Percentiles rank a stretch among this genome's conserved stretches.
phyloP scores from a whole-genome alignment of 2,329 filamentous ascomycete genomes.

The Fusarium dlaminii region DNA sequence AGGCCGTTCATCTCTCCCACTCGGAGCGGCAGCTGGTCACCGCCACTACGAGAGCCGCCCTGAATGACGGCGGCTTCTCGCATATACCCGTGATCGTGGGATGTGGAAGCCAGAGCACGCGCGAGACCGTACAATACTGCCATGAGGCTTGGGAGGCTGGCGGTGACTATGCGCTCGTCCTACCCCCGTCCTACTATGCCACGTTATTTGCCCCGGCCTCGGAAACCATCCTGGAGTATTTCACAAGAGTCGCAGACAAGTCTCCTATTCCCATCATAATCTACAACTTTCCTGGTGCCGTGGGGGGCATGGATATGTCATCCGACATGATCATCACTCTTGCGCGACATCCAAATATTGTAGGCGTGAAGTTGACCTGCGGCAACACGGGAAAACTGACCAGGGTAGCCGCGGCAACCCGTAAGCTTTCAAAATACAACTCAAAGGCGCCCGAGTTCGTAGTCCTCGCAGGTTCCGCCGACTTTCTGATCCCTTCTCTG shows the following conservation, averaged over 20 bases:
- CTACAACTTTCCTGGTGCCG: constrained; percentile 75
- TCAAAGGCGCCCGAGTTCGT: constrained; percentile 60
- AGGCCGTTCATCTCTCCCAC: constrained; percentile 80
- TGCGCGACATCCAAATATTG: constrained; percentile 70
- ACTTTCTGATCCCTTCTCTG: constrained; percentile 76
- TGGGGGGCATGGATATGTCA: constrained; percentile 69
- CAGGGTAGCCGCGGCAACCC: constrained; percentile 67
- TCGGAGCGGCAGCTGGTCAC: constrained; percentile 76
- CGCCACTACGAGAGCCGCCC: constrained; percentile 72
- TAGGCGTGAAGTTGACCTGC: constrained; percentile 75
- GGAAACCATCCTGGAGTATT: constrained; percentile 70
- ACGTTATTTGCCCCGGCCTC: constrained; percentile 65
- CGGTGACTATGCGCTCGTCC: constrained; percentile 78
- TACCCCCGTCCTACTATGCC: constrained; percentile 82
- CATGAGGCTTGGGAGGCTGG: constrained; percentile 74
- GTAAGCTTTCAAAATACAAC: constrained; percentile 47
- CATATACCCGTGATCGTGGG: constrained; percentile 79
- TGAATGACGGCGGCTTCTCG: constrained; percentile 70
- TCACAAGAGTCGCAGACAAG: constrained; percentile 69
- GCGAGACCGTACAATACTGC: constrained; percentile 76
- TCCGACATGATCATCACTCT: constrained; percentile 70
- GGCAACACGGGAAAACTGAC: constrained; percentile 77
- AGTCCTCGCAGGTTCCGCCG: constrained; percentile 76
- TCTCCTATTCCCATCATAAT: constrained; percentile 74
- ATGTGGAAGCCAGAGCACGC: constrained; percentile 76